Evolutionary conservation across 805 yeast species (phyloP).

Genomic region (Groenewaldozyma tartarivorans): DNA sequence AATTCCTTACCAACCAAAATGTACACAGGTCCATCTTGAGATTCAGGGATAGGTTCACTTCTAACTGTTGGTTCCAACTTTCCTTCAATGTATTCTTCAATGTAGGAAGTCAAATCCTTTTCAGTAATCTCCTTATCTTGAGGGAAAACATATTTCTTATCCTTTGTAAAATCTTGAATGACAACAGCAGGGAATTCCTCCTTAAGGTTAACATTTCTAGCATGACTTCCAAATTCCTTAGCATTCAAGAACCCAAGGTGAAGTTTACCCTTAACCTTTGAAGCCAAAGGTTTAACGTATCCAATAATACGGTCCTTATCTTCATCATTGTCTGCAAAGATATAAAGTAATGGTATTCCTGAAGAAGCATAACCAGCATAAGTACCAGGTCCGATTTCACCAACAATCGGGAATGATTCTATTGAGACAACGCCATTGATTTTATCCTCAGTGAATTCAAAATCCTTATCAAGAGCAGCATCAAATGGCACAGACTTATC

Average conservation of each 20-base stretch:
- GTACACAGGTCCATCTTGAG: constrained; percentile 60
- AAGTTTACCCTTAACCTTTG: constrained; percentile 65
- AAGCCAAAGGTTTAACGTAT: constrained; percentile 54
- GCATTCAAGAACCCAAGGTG: constrained; percentile 90
- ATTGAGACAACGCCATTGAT: constrained; percentile 41
- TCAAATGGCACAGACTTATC: constrained; percentile 26
- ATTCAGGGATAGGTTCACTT: constrained; percentile 78
- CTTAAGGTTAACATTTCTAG: constrained; percentile 72
- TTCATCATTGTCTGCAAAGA: constrained; percentile 65
- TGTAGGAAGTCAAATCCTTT: constrained; percentile 49
- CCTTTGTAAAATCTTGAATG: constrained; percentile 60
- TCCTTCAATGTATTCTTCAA: constrained; percentile 55
- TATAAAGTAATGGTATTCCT: constrained; percentile 74
- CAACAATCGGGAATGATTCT: constrained; percentile 75
- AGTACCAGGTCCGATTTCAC: constrained; percentile 76
- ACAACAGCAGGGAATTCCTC: constrained; percentile 85
- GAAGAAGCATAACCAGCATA: constrained; percentile 66
- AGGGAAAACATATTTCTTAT: constrained; percentile 68
- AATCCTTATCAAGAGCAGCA: constrained; percentile 19
- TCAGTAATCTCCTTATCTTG: constrained; percentile 48
- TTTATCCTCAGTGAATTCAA: constrained; percentile 26
- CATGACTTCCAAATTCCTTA: constrained; percentile 70
- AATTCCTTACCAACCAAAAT: constrained; percentile 80
- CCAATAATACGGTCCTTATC: constrained; percentile 50
- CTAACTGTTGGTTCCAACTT: constrained; percentile 63